These are phyloP conservation scores for Hippophae gyantsensis DNA, from an alignment of 306 rosid genomes.

Conservation along the genomic window DNA sequence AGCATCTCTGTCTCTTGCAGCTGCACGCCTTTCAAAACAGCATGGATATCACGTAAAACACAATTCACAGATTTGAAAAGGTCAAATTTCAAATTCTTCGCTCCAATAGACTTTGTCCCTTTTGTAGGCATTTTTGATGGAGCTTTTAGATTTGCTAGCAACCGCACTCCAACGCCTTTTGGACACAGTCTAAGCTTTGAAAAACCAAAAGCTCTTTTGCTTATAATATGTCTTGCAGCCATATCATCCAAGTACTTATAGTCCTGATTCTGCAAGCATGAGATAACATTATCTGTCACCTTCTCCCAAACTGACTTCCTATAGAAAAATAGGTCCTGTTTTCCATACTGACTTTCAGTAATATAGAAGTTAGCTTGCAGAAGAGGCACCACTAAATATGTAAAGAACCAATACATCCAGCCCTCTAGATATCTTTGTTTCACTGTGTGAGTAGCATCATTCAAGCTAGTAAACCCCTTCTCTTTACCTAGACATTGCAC, in stretches of 20 bases:
- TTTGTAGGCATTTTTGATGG: constrained; percentile 44
- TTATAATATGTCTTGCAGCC: constrained; percentile 47
- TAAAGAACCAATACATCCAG: constrained; percentile 85
- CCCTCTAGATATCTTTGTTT: constrained; percentile 55
- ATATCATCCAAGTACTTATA: constrained; percentile 46
- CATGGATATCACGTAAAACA: constrained; percentile 58
- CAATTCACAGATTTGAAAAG: constrained; percentile 53
- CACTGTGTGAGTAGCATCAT: constrained; percentile 26
- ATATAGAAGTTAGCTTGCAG: constrained; percentile 80
- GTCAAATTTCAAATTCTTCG: constrained; percentile 15
- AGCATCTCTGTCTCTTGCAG: constrained; percentile 51
- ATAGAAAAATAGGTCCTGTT: constrained; percentile 59
- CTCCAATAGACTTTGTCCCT: constrained; percentile 22
- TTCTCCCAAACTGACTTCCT: constrained; percentile 70
- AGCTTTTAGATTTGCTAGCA: constrained; percentile 76
- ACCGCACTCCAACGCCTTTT: constrained; percentile 68
- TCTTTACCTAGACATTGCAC: constrained; percentile 19
- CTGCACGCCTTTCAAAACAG: constrained; percentile 53
- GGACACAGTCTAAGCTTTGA: constrained; percentile 83
- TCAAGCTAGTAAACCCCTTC: constrained; percentile 25
- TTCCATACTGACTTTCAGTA: constrained; percentile 71
- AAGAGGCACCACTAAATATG: constrained; percentile 60
- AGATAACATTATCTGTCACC: constrained; percentile 36
- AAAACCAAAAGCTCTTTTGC: constrained; percentile 69
- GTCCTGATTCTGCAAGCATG: constrained; percentile 42